phyloP scores from a whole-genome alignment of 2,329 filamentous ascomycete species.

The Bimuria novae-zelandiae region DNA sequence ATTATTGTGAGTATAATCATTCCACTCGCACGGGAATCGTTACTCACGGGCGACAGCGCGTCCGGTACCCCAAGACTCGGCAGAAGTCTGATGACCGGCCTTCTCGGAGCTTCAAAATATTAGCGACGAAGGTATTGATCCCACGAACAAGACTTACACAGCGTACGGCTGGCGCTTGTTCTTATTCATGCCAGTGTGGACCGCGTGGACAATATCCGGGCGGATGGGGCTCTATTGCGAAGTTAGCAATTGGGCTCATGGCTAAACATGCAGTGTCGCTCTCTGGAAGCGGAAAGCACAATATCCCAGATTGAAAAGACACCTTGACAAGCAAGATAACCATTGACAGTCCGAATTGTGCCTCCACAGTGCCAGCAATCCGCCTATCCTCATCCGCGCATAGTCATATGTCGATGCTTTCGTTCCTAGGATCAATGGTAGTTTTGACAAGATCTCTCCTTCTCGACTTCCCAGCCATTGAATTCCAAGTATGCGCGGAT shows the following conservation, averaged over 20 bases:
- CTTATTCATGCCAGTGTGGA: slow-evolving; percentile 99
- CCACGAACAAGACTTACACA: slow-evolving; percentile 65
- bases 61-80: slow-evolving; percentile 98
- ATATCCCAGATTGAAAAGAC: not conserved
- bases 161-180: slow-evolving; percentile 99
- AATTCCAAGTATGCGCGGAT: slow-evolving; percentile 16
- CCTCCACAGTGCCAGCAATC: slow-evolving; percentile 10
- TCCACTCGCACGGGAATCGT: too few species aligned
- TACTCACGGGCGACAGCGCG: slow-evolving; percentile 99
- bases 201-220: slow-evolving; percentile 97
- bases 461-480: not conserved
- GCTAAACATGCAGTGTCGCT: not conserved
- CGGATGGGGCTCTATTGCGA: slow-evolving; percentile 75
- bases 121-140: slow-evolving; percentile 19
- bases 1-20: too few species aligned
- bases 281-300: not conserved
- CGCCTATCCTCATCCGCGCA: slow-evolving; percentile 12
- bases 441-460: not conserved
- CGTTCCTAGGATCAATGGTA: not conserved
- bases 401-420: not conserved
- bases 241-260: slow-evolving; percentile 14
- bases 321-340: not conserved
- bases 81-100: slow-evolving; percentile 99
- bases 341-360: slow-evolving; percentile 1
- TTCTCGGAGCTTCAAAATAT: slow-evolving; percentile 69